These are phyloP conservation scores for Sphaceloma murrayae DNA, from an alignment of 2,329 filamentous ascomycete genomes.

Conservation along the genomic window DNA sequence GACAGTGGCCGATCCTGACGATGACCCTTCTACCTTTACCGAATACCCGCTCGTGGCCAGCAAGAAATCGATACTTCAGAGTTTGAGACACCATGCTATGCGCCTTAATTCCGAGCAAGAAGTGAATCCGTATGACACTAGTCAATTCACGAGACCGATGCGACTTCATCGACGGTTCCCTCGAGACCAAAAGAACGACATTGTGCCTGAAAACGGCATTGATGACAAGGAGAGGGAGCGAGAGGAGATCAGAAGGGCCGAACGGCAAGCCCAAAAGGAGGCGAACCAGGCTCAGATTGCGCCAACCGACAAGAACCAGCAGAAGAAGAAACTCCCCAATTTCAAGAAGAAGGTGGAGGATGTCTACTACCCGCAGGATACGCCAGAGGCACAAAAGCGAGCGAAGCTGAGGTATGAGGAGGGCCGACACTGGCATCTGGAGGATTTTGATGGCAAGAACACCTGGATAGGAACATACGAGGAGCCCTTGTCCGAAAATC, in stretches of 20 bases:
- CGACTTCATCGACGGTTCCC: constrained; percentile 84
- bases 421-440: constrained; percentile 88
- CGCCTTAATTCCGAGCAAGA: constrained; percentile 50
- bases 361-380: constrained; percentile 71
- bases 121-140: constrained; percentile 59
- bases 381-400: constrained; percentile 59
- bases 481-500: constrained; percentile 69
- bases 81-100: constrained; percentile 78
- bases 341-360: constrained; percentile 75
- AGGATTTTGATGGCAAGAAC: constrained; percentile 92
- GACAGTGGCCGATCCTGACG: constrained; percentile 18
- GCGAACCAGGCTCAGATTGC: constrained; percentile 89
- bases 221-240: constrained; percentile 58
- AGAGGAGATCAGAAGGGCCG: constrained; percentile 53
- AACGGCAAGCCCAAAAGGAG: constrained; percentile 76
- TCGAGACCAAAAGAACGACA: constrained; percentile 51
- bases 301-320: constrained; percentile 55
- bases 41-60: constrained; percentile 71
- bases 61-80: constrained; percentile 68
- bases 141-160: constrained; percentile 79
- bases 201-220: constrained; percentile 30
- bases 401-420: constrained; percentile 74
- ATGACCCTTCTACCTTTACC: constrained; percentile 24
- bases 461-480: constrained; percentile 90
- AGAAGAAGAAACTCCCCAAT: constrained; percentile 48